Evolutionary conservation across 306 rosid species (phyloP).

Genomic region (Cicer bijugum): DNA sequence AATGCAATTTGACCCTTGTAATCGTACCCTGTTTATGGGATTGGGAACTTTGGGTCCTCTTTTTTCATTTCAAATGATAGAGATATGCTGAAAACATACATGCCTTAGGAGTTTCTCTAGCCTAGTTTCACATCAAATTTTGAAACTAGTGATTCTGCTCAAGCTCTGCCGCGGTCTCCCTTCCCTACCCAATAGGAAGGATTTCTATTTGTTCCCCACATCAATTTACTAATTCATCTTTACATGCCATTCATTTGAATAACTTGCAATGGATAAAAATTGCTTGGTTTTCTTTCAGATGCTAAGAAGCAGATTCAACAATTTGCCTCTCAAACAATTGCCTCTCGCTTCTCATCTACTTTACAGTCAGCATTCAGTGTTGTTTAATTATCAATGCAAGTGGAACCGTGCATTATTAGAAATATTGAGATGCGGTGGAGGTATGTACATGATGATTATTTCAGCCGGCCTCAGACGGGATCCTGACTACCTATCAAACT

Average conservation of each 20-base stretch:
- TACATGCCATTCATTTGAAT: conserved; percentile 30
- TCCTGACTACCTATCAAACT: conserved; percentile 45
- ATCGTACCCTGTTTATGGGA: neutral
- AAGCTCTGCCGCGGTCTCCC: neutral
- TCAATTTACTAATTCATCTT: conserved; percentile 3
- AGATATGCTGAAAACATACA: conserved; percentile 13
- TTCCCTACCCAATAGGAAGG: conserved; percentile 15
- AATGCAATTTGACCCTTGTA: conserved; percentile 22
- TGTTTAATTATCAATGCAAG: conserved; percentile 56
- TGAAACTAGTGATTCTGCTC: conserved; percentile 15
- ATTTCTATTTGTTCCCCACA: neutral
- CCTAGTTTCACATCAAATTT: conserved; percentile 10
- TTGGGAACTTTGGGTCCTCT: conserved; percentile 4
- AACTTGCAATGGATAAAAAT: conserved; percentile 23
- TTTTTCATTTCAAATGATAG: conserved; percentile 11
- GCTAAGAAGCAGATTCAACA: conserved; percentile 96
- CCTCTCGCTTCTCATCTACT: conserved; percentile 78
- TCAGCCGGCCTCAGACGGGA: conserved; percentile 40
- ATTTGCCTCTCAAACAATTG: conserved; percentile 83
- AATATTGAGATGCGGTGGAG: conserved; percentile 49
- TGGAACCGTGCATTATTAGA: conserved; percentile 41
- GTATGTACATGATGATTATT: conserved; percentile 62
- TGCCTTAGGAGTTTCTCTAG: conserved; percentile 17
- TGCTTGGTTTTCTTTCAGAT: conserved; percentile 61
- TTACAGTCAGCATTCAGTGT: conserved; percentile 83